phyloP scores from a whole-genome alignment of 2,329 filamentous ascomycete species.

The Pestalotiopsis sp. region DNA sequence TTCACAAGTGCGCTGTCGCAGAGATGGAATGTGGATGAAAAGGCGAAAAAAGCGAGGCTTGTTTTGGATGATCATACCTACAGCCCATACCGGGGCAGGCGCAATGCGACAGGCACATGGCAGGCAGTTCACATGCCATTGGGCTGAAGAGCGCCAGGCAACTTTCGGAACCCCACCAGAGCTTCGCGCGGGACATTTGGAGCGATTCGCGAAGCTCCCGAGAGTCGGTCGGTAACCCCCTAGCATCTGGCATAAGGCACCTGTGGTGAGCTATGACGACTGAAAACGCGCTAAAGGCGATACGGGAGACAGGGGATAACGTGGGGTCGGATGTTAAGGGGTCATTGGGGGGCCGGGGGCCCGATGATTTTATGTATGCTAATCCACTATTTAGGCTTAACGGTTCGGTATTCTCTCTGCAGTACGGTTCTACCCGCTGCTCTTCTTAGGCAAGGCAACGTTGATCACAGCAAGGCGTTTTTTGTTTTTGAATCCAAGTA shows the following conservation, averaged over 20 bases:
- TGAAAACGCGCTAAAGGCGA: neutral
- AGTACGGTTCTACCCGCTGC: neutral
- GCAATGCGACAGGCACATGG: neutral
- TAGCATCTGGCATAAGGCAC: neutral
- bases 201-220: neutral
- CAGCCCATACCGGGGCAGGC: neutral
- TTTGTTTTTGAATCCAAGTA: too few relatives aligned
- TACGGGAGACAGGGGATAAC: neutral
- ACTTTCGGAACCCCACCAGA: neutral
- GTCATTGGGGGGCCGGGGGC: neutral
- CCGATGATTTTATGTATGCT: neutral
- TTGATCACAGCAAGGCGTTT: neutral
- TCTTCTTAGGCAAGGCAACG: neutral
- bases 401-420: neutral
- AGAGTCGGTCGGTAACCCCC: neutral
- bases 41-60: neutral
- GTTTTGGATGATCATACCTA: neutral
- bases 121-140: neutral
- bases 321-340: neutral
- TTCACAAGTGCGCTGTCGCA: neutral
- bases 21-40: neutral
- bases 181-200: neutral
- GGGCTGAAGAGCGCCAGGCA: neutral
- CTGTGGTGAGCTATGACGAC: neutral
- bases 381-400: neutral